A percentile compares a stretch with the other conserved stretches of the same genome.
These are phyloP conservation scores for Colletotrichum sp. DNA, from an alignment of 2,329 filamentous ascomycete genomes.

Conservation along the genomic window DNA sequence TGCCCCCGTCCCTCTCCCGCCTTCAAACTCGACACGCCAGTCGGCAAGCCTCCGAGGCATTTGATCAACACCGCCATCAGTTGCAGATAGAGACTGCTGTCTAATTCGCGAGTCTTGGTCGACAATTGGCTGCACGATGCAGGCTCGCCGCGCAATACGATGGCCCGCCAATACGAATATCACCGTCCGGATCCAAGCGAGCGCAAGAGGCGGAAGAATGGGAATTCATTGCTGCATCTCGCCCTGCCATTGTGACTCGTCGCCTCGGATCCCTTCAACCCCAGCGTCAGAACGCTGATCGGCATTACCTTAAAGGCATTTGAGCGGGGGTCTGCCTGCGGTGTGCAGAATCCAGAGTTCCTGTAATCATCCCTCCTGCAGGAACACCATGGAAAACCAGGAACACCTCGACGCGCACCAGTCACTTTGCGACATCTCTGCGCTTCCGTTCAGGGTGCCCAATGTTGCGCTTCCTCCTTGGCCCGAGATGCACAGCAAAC, in stretches of 20 bases:
- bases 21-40: neutral
- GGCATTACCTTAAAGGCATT: conserved; percentile 3
- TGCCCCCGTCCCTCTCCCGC: neutral
- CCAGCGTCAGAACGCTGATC: neutral
- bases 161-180: neutral
- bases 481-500: neutral
- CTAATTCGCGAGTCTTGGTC: neutral
- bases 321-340: conserved; percentile 8
- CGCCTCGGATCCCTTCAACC: neutral
- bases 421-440: neutral
- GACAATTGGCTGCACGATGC: neutral
- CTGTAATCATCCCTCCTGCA: conserved; percentile 4
- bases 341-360: neutral
- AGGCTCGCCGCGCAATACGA: neutral
- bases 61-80: neutral
- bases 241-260: neutral
- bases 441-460: neutral
- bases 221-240: neutral
- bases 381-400: neutral
- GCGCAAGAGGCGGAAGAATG: neutral
- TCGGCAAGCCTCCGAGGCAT: neutral
- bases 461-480: neutral
- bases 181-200: neutral
- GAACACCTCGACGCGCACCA: neutral
- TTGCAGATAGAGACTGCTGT: neutral